These are phyloP conservation scores for Aspergillus indologenus DNA, from an alignment of 495 filamentous ascomycete species.

Conservation along the genomic window DNA sequence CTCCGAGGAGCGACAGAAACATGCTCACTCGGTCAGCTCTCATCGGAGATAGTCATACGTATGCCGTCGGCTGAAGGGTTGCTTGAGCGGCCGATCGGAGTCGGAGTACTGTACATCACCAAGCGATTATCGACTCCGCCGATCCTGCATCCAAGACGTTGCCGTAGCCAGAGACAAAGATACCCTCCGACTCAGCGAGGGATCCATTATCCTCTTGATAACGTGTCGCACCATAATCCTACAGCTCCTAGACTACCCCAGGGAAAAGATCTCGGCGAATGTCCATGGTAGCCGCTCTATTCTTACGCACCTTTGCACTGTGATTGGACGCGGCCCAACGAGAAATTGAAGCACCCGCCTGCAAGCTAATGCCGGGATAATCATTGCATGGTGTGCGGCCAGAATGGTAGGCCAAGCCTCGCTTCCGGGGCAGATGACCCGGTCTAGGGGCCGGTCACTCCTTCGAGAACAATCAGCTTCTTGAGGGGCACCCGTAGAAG, in stretches of 20 bases:
- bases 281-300: background rate
- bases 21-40: background rate
- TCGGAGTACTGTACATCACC: background rate
- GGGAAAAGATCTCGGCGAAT: constrained; percentile 1
- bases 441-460: constrained; percentile 12
- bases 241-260: background rate
- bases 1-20: too few species aligned
- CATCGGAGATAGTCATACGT: constrained; percentile 1
- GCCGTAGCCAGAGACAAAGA: background rate
- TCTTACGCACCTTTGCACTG: background rate
- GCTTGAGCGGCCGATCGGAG: background rate
- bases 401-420: constrained; percentile 11
- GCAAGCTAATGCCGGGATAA: constrained; percentile 21
- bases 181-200: background rate
- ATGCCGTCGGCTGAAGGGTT: constrained; percentile 3
- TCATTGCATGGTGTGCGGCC: constrained; percentile 20
- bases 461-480: constrained; percentile 11
- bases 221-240: background rate
- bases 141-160: background rate
- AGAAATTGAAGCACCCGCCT: constrained; percentile 12
- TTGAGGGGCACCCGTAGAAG: constrained; percentile 9
- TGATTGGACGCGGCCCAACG: constrained; percentile 15
- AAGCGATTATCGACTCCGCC: constrained; percentile 10
- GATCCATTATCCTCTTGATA: background rate
- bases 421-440: constrained; percentile 21